A percentile compares a stretch with the other conserved stretches of the same genome.
Evolutionary conservation across 306 rosid genomes (phyloP).

Genomic region (Trifolium pratense): DNA sequence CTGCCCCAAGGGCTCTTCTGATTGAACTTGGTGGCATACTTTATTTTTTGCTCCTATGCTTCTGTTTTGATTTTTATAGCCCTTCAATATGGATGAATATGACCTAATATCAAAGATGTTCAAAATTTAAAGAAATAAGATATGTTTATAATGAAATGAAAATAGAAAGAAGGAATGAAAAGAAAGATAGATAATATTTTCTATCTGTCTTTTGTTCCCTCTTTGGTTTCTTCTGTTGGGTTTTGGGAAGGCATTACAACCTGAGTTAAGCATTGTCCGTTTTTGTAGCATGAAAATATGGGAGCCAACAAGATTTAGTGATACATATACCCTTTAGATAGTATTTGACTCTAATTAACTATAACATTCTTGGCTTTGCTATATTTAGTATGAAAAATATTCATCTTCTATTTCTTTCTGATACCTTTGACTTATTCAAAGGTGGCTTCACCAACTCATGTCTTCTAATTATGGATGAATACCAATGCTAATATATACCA

Average conservation of each 20-base stretch:
- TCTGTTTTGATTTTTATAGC: slow-evolving; percentile 19
- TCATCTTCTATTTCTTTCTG: slow-evolving; percentile 5
- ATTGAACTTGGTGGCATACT: slow-evolving; percentile 71
- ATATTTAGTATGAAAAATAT: slow-evolving; percentile 27
- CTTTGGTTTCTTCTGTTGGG: slow-evolving; percentile 35
- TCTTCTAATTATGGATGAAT: slow-evolving; percentile 39
- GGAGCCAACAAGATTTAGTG: slow-evolving; percentile 36
- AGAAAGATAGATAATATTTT: slow-evolving; percentile 38
- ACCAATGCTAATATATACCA: background rate
- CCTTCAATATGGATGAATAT: slow-evolving; percentile 17
- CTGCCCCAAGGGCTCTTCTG: slow-evolving; percentile 84
- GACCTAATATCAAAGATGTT: no score
- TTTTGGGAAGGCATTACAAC: slow-evolving; percentile 27
- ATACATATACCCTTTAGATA: slow-evolving; percentile 31
- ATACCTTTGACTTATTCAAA: slow-evolving; percentile 53
- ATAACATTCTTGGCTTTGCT: slow-evolving; percentile 33
- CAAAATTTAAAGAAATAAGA: slow-evolving; percentile 7
- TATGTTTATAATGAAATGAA: slow-evolving; percentile 34
- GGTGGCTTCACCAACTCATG: slow-evolving; percentile 5
- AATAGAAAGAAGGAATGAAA: slow-evolving; percentile 21
- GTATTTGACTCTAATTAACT: slow-evolving; percentile 18
- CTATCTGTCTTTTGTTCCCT: slow-evolving; percentile 39
- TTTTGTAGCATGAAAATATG: slow-evolving; percentile 54
- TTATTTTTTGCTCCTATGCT: background rate
- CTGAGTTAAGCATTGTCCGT: slow-evolving; percentile 47